phyloP scores from a whole-genome alignment of 257 asterid species.

The Henckelia pumila region DNA sequence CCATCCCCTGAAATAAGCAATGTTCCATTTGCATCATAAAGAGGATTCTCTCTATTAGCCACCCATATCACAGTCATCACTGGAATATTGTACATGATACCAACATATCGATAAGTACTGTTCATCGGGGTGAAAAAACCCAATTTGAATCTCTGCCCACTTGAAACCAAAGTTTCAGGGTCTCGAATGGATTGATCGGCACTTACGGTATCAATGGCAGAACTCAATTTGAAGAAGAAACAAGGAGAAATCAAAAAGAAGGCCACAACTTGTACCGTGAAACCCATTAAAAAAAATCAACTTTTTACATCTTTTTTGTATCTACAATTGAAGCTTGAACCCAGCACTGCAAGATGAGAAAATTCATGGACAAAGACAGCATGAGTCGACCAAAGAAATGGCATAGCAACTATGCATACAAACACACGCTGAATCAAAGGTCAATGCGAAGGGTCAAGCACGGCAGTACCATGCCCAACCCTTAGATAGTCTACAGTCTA shows the following conservation, averaged over 20 bases:
- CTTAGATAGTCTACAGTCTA: too few relatives aligned
- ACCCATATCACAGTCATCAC: constrained; percentile 47
- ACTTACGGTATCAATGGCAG: constrained; percentile 25
- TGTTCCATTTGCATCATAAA: constrained; percentile 24
- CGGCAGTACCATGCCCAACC: too few relatives aligned
- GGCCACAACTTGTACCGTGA: neutral
- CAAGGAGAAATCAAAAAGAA: constrained; percentile 3
- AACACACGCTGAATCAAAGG: too few relatives aligned
- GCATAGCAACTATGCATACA: too few relatives aligned
- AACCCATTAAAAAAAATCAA: constrained; percentile 6
- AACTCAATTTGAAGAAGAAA: constrained; percentile 14
- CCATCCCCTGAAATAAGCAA: constrained; percentile 32
- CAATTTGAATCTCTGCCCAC: constrained; percentile 31
- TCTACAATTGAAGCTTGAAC: neutral
- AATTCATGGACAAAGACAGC: neutral
- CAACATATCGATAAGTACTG: constrained; percentile 35
- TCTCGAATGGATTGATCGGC: constrained; percentile 30
- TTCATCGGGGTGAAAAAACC: constrained; percentile 49
- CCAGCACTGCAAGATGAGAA: neutral
- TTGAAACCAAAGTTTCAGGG: constrained; percentile 39
- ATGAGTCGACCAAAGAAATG: too few relatives aligned
- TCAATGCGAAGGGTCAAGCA: too few relatives aligned
- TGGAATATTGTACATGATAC: constrained; percentile 40
- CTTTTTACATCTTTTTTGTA: neutral
- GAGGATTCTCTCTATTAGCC: constrained; percentile 50